A percentile compares a stretch with the other conserved stretches of the same genome.
These are phyloP conservation scores for Arachis monticola DNA, from an alignment of 331 rosid genomes.

Conservation along the genomic window DNA sequence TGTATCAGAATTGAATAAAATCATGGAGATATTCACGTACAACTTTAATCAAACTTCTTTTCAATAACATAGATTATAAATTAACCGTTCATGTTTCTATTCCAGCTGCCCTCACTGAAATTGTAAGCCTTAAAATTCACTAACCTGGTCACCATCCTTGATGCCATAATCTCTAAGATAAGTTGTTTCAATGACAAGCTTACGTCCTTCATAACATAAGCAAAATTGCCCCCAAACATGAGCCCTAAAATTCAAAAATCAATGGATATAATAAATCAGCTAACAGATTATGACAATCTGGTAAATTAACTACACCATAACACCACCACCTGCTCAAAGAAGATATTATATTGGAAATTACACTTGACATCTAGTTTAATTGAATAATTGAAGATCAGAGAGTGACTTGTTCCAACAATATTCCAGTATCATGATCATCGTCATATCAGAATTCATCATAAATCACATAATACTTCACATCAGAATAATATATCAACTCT, in stretches of 20 bases:
- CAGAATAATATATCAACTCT: too few relatives aligned
- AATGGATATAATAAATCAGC: conserved; percentile 24
- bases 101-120: neutral
- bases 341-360: neutral
- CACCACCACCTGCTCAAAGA: neutral
- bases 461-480: neutral
- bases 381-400: neutral
- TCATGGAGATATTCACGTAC: neutral
- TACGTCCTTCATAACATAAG: conserved; percentile 70
- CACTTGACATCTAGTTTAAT: conserved; percentile 10
- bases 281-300: too few relatives aligned
- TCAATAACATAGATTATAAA: neutral
- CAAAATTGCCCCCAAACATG: conserved; percentile 94
- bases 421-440: neutral
- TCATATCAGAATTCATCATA: neutral
- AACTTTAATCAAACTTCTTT: neutral
- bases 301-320: neutral
- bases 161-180: conserved; percentile 63
- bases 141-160: conserved; percentile 89
- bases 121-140: conserved; percentile 29
- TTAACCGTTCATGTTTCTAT: neutral
- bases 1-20: neutral
- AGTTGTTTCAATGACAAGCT: conserved; percentile 60
- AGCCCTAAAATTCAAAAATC: conserved; percentile 54
- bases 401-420: neutral